Evolutionary conservation across 108 stramenopile species (phyloP).

Genomic region (Cyclotella choctawhatcheeana): DNA sequence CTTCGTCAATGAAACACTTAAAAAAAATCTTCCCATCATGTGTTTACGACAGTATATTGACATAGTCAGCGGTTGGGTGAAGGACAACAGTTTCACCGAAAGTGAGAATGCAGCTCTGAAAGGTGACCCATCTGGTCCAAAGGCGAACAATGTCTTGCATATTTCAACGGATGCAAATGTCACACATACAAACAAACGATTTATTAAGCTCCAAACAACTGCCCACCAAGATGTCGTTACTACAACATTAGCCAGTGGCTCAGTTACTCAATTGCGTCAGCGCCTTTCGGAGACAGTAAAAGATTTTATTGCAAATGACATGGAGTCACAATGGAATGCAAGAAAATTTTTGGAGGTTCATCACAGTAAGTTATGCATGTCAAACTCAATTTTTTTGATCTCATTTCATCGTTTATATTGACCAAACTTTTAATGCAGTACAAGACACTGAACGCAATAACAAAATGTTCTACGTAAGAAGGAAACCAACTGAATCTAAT

Average conservation of each 20-base stretch:
- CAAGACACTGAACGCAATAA: no score
- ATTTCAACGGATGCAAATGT: neutral
- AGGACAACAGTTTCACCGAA: neutral
- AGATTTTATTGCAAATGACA: neutral
- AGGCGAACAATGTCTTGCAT: neutral
- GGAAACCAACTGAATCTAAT: no score
- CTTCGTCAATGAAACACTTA: neutral
- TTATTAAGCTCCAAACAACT: neutral
- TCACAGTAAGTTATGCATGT: no score
- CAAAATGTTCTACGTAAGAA: no score
- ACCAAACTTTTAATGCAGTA: no score
- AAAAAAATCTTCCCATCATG: neutral
- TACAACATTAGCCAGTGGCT: neutral
- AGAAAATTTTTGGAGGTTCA: no score
- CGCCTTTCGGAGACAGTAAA: neutral
- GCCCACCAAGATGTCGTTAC: neutral
- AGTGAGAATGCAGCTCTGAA: neutral
- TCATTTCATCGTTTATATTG: no score
- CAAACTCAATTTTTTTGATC: no score
- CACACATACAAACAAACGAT: neutral
- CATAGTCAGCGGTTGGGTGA: neutral
- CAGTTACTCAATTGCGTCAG: neutral
- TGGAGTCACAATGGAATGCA: neutral
- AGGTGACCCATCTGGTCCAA: neutral
- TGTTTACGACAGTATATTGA: neutral